phyloP scores from a whole-genome alignment of 192 early-diverging fungal species.

The Jimgerdemannia flammicorona region DNA sequence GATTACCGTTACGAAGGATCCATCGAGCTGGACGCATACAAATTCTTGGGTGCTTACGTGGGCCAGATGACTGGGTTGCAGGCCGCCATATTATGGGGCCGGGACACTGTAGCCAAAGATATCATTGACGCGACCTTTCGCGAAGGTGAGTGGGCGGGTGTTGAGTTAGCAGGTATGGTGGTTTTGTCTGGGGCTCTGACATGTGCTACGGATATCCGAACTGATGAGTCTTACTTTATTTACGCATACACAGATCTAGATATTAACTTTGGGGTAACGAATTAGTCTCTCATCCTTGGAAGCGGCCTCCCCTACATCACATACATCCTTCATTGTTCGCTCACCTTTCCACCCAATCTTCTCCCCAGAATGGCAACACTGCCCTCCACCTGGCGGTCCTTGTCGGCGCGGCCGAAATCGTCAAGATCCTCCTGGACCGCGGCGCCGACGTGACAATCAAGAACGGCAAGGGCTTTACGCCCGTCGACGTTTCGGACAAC shows the following conservation, averaged over 20 bases:
- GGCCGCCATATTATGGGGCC: conserved; percentile 55
- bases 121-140: conserved; percentile 63
- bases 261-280: conserved; percentile 52
- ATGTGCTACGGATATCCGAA: no score
- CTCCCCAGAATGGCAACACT: conserved; percentile 60
- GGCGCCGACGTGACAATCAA: conserved; percentile 49
- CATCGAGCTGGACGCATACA: conserved; percentile 61
- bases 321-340: no score
- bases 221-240: no score
- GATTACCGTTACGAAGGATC: conserved; percentile 25
- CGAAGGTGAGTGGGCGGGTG: conserved; percentile 28
- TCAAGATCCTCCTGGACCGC: conserved; percentile 57
- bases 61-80: conserved; percentile 61
- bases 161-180: not conserved
- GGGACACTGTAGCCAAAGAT: conserved; percentile 60
- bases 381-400: conserved; percentile 67
- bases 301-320: no score
- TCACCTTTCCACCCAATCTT: not conserved
- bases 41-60: conserved; percentile 63
- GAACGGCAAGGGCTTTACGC: conserved; percentile 65
- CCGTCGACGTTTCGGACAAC: conserved; percentile 35
- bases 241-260: conserved; percentile 48
- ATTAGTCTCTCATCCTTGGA: no score
- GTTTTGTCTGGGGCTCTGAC: no score
- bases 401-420: conserved; percentile 51